A percentile compares a stretch with the other conserved stretches of the same genome.
These are phyloP conservation scores for Echeveria elegans DNA, from an alignment of 164 flowering plant species.

Conservation along the genomic window DNA sequence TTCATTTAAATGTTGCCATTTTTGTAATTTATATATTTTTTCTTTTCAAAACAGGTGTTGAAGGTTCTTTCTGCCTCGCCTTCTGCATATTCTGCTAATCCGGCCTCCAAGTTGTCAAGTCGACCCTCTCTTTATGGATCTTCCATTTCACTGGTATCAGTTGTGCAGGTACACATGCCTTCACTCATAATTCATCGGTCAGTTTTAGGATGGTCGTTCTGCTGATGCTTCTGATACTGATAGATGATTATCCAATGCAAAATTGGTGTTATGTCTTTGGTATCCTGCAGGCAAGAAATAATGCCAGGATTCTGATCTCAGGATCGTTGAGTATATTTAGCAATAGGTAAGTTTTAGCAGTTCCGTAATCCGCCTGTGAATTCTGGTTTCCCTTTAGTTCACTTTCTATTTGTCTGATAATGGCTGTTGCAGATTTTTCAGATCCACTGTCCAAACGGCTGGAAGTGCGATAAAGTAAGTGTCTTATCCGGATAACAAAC, in stretches of 20 bases:
- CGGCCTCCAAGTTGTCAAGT: constrained; percentile 49
- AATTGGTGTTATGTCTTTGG: not conserved
- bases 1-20: not conserved
- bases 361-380: not conserved
- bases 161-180: constrained; percentile 54
- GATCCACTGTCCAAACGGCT: constrained; percentile 70
- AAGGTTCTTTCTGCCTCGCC: constrained; percentile 92
- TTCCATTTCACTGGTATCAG: constrained; percentile 74
- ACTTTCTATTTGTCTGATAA: not conserved
- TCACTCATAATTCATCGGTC: not conserved
- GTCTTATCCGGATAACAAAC: not conserved
- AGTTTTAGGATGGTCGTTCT: not conserved
- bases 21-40: not conserved
- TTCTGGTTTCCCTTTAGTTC: not conserved
- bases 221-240: not conserved
- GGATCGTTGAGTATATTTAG: constrained; percentile 83
- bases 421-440: constrained; percentile 49
- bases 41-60: constrained; percentile 43
- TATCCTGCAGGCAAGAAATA: constrained; percentile 77
- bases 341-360: constrained; percentile 42
- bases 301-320: constrained; percentile 79
- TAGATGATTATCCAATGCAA: not conserved
- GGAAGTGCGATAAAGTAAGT: constrained; percentile 65
- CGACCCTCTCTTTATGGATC: constrained; percentile 80
- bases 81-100: constrained; percentile 88